Evolutionary conservation across 805 yeast species (phyloP), one percentile per base, ranked within the genome.

Genomic region (Ogataea populi-albae): DNA sequence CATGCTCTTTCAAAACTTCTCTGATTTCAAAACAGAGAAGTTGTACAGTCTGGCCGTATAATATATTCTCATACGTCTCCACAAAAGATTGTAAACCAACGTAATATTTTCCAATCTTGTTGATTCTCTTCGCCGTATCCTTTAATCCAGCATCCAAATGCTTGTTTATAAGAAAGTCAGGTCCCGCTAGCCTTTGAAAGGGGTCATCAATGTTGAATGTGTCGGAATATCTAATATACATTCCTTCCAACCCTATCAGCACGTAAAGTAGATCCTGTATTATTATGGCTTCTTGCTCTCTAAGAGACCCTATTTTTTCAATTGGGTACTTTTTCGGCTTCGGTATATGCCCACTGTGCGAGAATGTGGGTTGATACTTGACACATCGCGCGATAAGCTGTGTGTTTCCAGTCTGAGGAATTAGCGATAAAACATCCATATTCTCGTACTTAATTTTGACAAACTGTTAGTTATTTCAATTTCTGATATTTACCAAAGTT

Each of bases 211-310:
- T 78, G 48, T 77, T 75, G 51, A 75, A 86, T 15, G 69, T 65
- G 27, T 77, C 82, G 21, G 80, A 71, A 53, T 73, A 86, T 28
- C 88, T 65, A 23, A 91, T 75, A 52, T 83, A 86, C 15, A 69
- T 67, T 1, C 97, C 97, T 56, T 88, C 95, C 18, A 71, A 59
- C 0, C 94, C 94, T 21, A 79, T 47, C 10, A 93, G 55, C 1
- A 85, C 81, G 47, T 71, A 72, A 15, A 87, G 50, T 7, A 88
- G 54, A 55, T 91, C 98, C 39, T 75, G 69, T 11, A 83, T 66
- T 1, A 93, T 70, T 17, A 80, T 67, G 0, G 85, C 80, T 54
- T 88, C 95, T 54, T 87, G 95, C 3, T 71, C 69, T 31, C 72
- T 66, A 3, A 69, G 53, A 21, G 73, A 75, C n/a, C 51, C 54